Conservation (phyloP, 225 moss, liverwort and hornwort genomes). For the Polytrichum commune region DNA sequence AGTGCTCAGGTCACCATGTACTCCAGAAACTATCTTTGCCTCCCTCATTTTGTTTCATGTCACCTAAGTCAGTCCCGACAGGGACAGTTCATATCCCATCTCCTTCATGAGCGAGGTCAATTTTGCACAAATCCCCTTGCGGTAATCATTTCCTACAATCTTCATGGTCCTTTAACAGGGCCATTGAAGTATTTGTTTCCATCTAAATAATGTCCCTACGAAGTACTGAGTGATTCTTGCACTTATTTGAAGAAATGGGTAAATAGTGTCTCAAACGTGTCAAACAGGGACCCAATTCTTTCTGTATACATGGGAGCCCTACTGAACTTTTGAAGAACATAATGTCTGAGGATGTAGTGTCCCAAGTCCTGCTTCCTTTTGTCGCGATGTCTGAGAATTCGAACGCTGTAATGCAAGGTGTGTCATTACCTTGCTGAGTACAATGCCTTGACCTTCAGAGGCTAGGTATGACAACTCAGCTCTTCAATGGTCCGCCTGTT, state of each 20-base stretch:
- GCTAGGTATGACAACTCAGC: not conserved
- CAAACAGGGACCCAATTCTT: slow-evolving; percentile 3
- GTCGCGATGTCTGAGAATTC: not conserved
- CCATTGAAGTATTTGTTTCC: no score
- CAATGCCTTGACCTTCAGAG: not conserved
- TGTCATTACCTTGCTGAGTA: not conserved
- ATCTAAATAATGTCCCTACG: not conserved
- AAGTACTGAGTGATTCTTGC: slow-evolving; percentile 22
- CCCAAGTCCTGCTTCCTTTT: not conserved
- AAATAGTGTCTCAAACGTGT: slow-evolving; percentile 2
- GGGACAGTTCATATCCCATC: no score
- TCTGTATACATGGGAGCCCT: slow-evolving; percentile 8
- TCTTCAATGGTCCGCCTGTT: not conserved
- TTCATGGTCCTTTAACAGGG: no score
- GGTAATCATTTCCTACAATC: no score
- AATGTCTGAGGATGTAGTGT: slow-evolving; percentile 10
- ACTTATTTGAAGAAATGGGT: slow-evolving; percentile 12
- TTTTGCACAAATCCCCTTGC: no score
- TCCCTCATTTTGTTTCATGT: no score
- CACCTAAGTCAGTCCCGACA: no score
- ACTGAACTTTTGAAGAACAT: slow-evolving; percentile 13
- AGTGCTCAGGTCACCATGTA: no score
- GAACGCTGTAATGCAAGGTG: not conserved
- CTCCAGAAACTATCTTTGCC: no score
- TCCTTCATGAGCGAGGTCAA: no score